Conservation (phyloP, 345 rosid genomes). For the Trapa bicornis region DNA sequence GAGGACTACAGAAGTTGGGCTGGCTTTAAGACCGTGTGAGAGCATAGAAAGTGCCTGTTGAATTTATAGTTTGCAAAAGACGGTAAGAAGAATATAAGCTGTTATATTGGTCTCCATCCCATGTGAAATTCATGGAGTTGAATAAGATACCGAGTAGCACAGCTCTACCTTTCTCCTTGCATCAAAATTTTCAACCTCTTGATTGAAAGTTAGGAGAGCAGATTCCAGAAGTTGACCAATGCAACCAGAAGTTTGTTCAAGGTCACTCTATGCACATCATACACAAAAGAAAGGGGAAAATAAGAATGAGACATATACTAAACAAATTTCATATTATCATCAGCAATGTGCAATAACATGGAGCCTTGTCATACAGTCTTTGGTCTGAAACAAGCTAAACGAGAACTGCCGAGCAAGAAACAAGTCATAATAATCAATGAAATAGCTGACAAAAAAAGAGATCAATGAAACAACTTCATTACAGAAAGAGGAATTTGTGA, state of each 20-base stretch:
- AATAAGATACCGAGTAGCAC: constrained; percentile 10
- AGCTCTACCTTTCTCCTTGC: constrained; percentile 55
- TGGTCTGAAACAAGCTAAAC: neutral
- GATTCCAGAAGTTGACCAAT: constrained; percentile 45
- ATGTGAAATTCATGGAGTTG: neutral
- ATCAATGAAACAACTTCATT: neutral
- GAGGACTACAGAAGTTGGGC: constrained; percentile 58
- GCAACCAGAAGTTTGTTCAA: constrained; percentile 36
- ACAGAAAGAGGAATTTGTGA: neutral
- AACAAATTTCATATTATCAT: neutral
- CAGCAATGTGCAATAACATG: neutral
- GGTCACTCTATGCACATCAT: constrained; percentile 41
- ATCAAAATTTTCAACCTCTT: constrained; percentile 44
- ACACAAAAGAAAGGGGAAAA: constrained; percentile 14
- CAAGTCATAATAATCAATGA: neutral
- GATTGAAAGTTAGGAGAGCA: constrained; percentile 60
- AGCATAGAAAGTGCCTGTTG: constrained; percentile 68
- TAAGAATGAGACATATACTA: neutral
- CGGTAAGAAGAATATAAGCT: neutral
- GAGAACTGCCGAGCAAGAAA: neutral
- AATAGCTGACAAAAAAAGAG: neutral
- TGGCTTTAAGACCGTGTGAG: constrained; percentile 67
- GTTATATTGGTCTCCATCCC: neutral
- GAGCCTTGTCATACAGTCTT: neutral
- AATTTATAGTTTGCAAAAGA: constrained; percentile 13